These are phyloP conservation scores for Sclerotinia subarctica DNA, from an alignment of 2,329 filamentous ascomycete species.

Conservation along the genomic window DNA sequence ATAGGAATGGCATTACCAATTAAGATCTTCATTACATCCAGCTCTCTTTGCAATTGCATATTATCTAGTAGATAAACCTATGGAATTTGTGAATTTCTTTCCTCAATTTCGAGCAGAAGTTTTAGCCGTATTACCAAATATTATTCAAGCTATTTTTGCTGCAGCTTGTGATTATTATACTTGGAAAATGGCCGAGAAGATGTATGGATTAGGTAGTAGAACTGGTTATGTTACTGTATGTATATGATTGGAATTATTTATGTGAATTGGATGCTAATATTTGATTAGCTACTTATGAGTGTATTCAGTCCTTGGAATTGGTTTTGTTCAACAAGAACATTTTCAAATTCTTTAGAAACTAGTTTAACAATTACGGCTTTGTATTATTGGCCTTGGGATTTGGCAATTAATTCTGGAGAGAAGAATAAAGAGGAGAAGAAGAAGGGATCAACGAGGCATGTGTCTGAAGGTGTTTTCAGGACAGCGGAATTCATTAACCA, in stretches of 20 bases:
- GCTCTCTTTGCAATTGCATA: conserved; percentile 78
- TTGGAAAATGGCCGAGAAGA: conserved; percentile 71
- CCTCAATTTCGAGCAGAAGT: conserved; percentile 59
- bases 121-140: conserved; percentile 69
- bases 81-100: conserved; percentile 52
- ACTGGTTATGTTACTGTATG: conserved; percentile 67
- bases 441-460: neutral
- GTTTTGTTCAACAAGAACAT: conserved; percentile 89
- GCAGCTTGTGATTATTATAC: conserved; percentile 81
- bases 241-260: neutral
- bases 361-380: conserved; percentile 78
- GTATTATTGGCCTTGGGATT: conserved; percentile 82
- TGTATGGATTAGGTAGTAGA: conserved; percentile 65
- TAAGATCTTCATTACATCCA: conserved; percentile 92
- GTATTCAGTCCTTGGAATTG: conserved; percentile 88
- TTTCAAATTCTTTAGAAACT: conserved; percentile 94
- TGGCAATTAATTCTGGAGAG: conserved; percentile 45
- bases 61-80: conserved; percentile 55
- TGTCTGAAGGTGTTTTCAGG: conserved; percentile 24
- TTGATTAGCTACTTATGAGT: conserved; percentile 62
- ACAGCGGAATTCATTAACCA: conserved; percentile 37
- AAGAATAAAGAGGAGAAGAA: neutral
- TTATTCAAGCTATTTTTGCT: conserved; percentile 74
- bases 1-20: conserved; percentile 87
- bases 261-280: conserved; percentile 13